phyloP scores from a whole-genome alignment of 805 yeast genomes.

The Zygotorulaspora danielsina region DNA sequence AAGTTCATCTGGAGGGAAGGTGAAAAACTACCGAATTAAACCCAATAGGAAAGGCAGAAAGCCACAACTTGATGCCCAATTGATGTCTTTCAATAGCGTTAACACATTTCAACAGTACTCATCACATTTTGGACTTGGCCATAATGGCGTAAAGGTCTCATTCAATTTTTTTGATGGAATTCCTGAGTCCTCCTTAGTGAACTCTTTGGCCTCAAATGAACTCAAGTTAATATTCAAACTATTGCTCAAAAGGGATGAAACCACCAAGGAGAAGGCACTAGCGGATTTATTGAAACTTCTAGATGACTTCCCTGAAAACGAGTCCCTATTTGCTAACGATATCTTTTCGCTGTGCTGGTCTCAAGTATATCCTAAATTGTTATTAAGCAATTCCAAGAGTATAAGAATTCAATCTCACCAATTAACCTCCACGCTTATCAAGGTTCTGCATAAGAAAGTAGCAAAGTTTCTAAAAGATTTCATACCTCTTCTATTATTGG shows the following conservation, averaged over 20 bases:
- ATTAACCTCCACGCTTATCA: constrained; percentile 54
- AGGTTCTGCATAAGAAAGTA: constrained; percentile 48
- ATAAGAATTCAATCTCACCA: constrained; percentile 63
- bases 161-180: constrained; percentile 71
- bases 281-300: constrained; percentile 45
- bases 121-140: constrained; percentile 37
- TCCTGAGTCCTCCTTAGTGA: constrained; percentile 59
- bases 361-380: constrained; percentile 75
- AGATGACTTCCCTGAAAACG: constrained; percentile 17
- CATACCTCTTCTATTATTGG: constrained; percentile 69
- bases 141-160: constrained; percentile 51
- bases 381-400: constrained; percentile 63
- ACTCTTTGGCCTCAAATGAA: constrained; percentile 40
- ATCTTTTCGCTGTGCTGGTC: constrained; percentile 61
- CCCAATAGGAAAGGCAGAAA: neutral
- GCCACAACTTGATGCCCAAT: too few species aligned
- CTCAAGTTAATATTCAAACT: constrained; percentile 68
- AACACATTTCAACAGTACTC: constrained; percentile 28
- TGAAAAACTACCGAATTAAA: neutral
- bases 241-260: constrained; percentile 69
- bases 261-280: constrained; percentile 81
- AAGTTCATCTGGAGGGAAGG: too few species aligned
- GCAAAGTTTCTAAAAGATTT: constrained; percentile 66
- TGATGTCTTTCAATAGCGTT: constrained; percentile 31
- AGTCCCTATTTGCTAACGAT: constrained; percentile 43